A percentile compares a stretch with the other conserved stretches of the same genome.
These are phyloP conservation scores for Entophlyctis helioformis DNA, from an alignment of 192 early-diverging fungal genomes.

Conservation along the genomic window DNA sequence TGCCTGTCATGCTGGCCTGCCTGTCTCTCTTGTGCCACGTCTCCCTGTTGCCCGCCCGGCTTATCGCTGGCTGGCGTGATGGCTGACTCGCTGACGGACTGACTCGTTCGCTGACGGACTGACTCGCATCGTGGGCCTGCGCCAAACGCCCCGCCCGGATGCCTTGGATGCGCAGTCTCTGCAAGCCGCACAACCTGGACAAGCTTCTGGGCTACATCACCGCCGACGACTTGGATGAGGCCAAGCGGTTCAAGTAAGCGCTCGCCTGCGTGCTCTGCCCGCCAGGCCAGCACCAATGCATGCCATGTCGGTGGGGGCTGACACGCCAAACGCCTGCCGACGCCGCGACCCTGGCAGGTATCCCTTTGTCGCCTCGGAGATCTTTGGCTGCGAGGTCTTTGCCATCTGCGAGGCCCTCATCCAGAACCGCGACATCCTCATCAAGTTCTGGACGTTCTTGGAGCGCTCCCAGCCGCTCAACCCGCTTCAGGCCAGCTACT, in stretches of 20 bases:
- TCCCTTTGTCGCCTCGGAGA: constrained; percentile 70
- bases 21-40: too few species aligned
- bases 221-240: constrained; percentile 71
- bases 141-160: too few species aligned
- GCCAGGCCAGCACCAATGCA: not conserved
- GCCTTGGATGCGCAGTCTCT: too few species aligned
- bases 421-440: constrained; percentile 58
- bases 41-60: too few species aligned
- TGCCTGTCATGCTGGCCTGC: too few species aligned
- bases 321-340: too few species aligned
- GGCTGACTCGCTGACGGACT: too few species aligned
- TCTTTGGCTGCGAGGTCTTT: constrained; percentile 66
- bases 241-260: constrained; percentile 62
- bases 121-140: too few species aligned
- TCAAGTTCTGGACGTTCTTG: constrained; percentile 76
- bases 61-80: too few species aligned
- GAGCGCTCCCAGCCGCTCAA: constrained; percentile 64
- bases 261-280: not conserved
- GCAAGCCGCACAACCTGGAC: constrained; percentile 58
- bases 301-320: too few species aligned
- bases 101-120: too few species aligned
- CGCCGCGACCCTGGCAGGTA: constrained; percentile 39
- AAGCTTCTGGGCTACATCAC: constrained; percentile 76
- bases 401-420: constrained; percentile 66
- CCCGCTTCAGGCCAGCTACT: constrained; percentile 76